Evolutionary conservation across 352 stramenopile genomes (phyloP).

Genomic region (Halophytophthora polymorphica): DNA sequence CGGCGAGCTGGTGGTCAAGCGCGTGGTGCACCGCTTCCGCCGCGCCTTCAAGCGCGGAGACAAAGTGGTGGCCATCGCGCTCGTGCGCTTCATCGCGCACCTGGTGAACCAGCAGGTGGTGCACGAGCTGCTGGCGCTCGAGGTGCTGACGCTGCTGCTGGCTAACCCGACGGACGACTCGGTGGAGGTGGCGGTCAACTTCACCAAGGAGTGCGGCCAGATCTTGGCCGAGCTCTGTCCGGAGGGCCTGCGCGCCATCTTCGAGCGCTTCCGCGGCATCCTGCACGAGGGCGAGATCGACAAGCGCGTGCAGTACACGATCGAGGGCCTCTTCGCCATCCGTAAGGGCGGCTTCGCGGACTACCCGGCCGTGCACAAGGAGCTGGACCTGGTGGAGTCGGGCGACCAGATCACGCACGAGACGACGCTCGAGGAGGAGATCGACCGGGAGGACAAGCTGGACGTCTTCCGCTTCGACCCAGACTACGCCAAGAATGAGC

Average conservation of each 20-base stretch:
- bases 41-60: constrained; percentile 95
- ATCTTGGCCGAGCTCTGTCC: constrained; percentile 83
- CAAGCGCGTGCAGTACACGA: constrained; percentile 98
- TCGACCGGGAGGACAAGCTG: constrained; percentile 95
- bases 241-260: constrained; percentile 93
- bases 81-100: constrained; percentile 97
- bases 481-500: constrained; percentile 96
- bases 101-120: constrained; percentile 98
- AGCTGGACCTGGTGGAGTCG: constrained; percentile 97
- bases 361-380: constrained; percentile 91
- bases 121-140: constrained; percentile 96
- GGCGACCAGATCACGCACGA: constrained; percentile 99
- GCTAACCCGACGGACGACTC: constrained; percentile 97
- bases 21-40: constrained; percentile 95
- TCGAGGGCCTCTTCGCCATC: constrained; percentile 97
- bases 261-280: constrained; percentile 97
- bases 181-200: constrained; percentile 97
- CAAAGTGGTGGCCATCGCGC: constrained; percentile 93
- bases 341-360: constrained; percentile 94
- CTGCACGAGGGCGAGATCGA: constrained; percentile 97
- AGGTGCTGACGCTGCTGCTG: constrained; percentile 96
- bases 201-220: constrained; percentile 95
- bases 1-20: constrained; percentile 93
- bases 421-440: constrained; percentile 94
- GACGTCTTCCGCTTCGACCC: constrained; percentile 96